Base-by-base conservation (phyloP, 2,329 filamentous ascomycete genomes). In the Scedosporium apiospermum region DNA sequence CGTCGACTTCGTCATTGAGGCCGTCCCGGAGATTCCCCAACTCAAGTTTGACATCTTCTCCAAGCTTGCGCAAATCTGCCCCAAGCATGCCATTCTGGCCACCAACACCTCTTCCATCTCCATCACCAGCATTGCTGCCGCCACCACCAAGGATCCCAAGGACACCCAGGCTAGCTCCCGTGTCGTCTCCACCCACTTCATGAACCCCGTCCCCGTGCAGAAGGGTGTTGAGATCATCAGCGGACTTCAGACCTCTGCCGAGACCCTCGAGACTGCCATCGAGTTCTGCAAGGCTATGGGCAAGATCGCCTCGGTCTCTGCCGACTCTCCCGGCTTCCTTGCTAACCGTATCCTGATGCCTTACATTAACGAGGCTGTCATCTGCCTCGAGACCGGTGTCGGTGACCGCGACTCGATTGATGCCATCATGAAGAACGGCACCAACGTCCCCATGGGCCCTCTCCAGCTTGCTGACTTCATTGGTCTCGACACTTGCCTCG, bases 101-200 rank as follows among this genome's bases (percentile, higher is more conserved):
- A 99, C 95, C 65, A 99, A 99, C 79, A 99, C 95, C 6, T 96
- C 92, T n/a, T 96, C 92, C 65, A 99, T 99, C 73, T 93, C 91
- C 65, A 97, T 99, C 74, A 99, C 95, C 53, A 89, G 89, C 71
- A 97, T 99, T 70, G 95, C 95, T 21, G 93, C 95, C 3, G 86
- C 93, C 9, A 93, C 93, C 0, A 89, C 87, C 27, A 80, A 81
- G 63, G 86, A 96, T 71, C 88, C 91, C 0, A 93, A 79, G 18
- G 90, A 96, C 70, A 87, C 90, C 26, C 88, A 87, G 53, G 89
- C 88, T 49, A 89, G 91, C 53, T 93, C 91, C 5, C 88, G 95
- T 58, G 95, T 99, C 9, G 86, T 99, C 62, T 91, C 91, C 60
- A 98, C 95, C 16, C 95, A 99, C 76, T 99, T 99, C 77, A 99